Base-by-base conservation (phyloP, 2,329 filamentous ascomycete species). In the Fusarium sp. region DNA sequence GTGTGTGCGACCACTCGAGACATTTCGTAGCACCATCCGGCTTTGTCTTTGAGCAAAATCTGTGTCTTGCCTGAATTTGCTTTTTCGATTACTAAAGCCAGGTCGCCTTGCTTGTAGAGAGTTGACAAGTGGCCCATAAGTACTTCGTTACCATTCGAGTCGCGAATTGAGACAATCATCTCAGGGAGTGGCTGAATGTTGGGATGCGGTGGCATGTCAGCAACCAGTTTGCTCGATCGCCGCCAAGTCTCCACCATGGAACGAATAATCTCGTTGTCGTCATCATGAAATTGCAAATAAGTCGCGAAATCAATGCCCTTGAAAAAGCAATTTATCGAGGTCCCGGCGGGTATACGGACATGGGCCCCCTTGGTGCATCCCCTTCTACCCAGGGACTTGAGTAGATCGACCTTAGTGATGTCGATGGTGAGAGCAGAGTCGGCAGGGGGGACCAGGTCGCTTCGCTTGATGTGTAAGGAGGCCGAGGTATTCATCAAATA, bases 21-120 rank as follows among this genome's bases (percentile, higher is more conserved):
- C 62, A 65, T 65, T 20, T 64, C 36, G 45, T 35, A n/a, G 36
- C 50, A 64, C 62, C 62, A 64, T 45, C 27, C 33, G 3, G 36
- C 62, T 5, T 36, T 64, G n/a, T 64, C 16, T 11, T 2, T 18
- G 16, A 57, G 45, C 6, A 18, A 2, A 42, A 56, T 42, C n/a
- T 4, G 47, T 11, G 7, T 29, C 27, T 8, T 22, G 13, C 16
- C 36, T 38, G 16, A 36, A 38, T 35, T 63, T 25, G 1, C 2
- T 25, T 11, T 33, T 63, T 33, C 18, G 40, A 63, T 13, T 6
- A 40, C 10, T n/a, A 6, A 16, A 13, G 60, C 3, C 16, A 54
- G 45, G 50, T 14, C 45, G 18, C 45, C 18, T 40, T 0, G 6
- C 6, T 8, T 3, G 3, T 18, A 54, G 16, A 63, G 40, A 16